phyloP scores from a whole-genome alignment of 352 stramenopile species.

The Aphanomyces euteiches region DNA sequence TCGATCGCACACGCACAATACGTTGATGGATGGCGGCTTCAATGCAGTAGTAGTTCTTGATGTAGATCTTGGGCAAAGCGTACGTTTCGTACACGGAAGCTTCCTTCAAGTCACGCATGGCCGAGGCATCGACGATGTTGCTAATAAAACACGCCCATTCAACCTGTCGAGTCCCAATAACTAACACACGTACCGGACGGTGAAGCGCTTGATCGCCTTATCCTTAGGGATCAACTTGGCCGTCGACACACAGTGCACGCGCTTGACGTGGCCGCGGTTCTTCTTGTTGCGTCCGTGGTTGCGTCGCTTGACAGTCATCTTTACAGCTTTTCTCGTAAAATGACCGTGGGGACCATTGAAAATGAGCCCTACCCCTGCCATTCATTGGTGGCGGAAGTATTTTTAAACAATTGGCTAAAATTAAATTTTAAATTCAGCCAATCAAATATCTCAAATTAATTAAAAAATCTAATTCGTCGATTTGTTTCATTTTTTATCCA shows the following conservation, averaged over 20 bases:
- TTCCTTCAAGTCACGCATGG: constrained; percentile 98
- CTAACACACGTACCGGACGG: constrained; percentile 70
- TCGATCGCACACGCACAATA: constrained; percentile 97
- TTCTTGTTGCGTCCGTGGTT: constrained; percentile 99
- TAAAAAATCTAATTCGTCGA: too few species aligned
- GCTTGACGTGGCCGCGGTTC: constrained; percentile 97
- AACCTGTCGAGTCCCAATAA: neutral
- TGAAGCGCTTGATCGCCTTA: constrained; percentile 92
- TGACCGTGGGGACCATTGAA: constrained; percentile 18
- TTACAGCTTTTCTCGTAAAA: constrained; percentile 86
- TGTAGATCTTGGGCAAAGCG: constrained; percentile 99
- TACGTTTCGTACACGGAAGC: constrained; percentile 98
- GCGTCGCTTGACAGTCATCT: constrained; percentile 98
- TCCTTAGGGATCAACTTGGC: constrained; percentile 98
- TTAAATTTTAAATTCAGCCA: neutral
- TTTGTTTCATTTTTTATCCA: too few species aligned
- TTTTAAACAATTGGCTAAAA: constrained; percentile 9
- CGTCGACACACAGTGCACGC: constrained; percentile 97
- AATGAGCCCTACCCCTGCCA: constrained; percentile 11
- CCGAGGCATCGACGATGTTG: constrained; percentile 99
- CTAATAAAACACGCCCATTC: constrained; percentile 39
- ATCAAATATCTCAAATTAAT: neutral
- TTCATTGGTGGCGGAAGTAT: constrained; percentile 16
- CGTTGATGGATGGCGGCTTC: constrained; percentile 98
- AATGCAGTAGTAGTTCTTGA: constrained; percentile 99